Evolutionary conservation across 192 early-diverging fungal genomes (phyloP), one percentile per base, ranked within the genome.

Genomic region (Diversispora eburnea): DNA sequence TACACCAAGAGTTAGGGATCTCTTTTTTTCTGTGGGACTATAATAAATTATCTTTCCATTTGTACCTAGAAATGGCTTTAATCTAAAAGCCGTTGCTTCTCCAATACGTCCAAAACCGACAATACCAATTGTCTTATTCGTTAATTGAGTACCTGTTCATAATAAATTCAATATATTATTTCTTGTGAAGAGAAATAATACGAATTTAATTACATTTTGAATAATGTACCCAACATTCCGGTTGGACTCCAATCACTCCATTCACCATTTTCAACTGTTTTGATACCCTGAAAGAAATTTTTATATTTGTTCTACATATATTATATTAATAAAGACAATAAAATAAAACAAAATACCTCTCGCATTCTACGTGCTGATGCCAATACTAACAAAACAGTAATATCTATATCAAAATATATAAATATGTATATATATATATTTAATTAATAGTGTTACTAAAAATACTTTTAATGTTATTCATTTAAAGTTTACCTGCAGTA

Each of bases 91-190:
- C 9, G 92, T 90, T 0, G 91, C 94, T 13, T 74, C 72, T 5
- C 95, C 95, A 60, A 95, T 95, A 39, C 92, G 84, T 0, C 95
- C 95, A 8, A 94, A 68, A 0, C 95, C 95, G 42, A 97, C 88
- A 56, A 97, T 87, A 0, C 94, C 95, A 20, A 97, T 79, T 0
- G 90, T 90, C 75, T 95, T 94, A 33, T 82, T 82, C 1, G 84
- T 87, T 49, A 95, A 83, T 82, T 93, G 92, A 4, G 80, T 81
- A 13, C 95, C 95, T 71, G 20, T 55, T 55, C 13, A 15, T 10
- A 56, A 56, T 42, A 69, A 56, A 25, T 33, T 33, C 25, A 33
- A 33, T 33, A 33, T 7, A 54, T 17, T 54, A 17, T 17, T 54
- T 54, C n/a, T 17, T 3, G 51, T 54, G 12, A 54, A 54, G 9